Evolutionary conservation across 441 rosid species (phyloP).

Genomic region (Croton setiger): DNA sequence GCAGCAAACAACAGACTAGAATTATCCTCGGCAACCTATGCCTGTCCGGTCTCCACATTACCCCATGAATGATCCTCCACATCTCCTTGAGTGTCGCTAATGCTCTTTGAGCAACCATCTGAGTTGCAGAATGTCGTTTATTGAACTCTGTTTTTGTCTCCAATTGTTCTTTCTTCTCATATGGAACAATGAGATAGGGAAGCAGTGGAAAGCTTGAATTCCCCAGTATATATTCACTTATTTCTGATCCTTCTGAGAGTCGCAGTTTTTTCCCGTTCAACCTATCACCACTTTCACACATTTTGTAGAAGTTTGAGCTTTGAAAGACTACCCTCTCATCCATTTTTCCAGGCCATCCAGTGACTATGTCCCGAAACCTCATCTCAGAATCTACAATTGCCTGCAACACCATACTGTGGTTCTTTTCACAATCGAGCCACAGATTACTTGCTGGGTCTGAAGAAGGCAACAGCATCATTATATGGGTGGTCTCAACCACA

Average conservation of each 20-base stretch:
- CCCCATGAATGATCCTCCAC: constrained; percentile 62
- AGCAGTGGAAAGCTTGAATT: constrained; percentile 57
- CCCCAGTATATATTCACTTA: constrained; percentile 61
- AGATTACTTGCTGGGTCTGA: constrained; percentile 43
- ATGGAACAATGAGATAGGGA: constrained; percentile 58
- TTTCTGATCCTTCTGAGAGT: constrained; percentile 42
- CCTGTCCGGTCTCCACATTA: constrained; percentile 75
- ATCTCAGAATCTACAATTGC: constrained; percentile 55
- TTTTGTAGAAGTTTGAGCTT: constrained; percentile 43
- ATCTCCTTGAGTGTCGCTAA: constrained; percentile 51
- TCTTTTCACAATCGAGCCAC: constrained; percentile 58
- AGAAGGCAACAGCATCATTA: constrained; percentile 50
- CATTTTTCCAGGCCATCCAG: constrained; percentile 74
- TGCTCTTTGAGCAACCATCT: constrained; percentile 50
- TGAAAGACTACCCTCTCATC: constrained; percentile 43
- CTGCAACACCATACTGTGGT: constrained; percentile 67
- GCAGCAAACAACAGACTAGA: constrained; percentile 71
- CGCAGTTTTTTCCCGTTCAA: constrained; percentile 39
- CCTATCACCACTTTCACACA: constrained; percentile 49
- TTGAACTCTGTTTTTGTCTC: constrained; percentile 46
- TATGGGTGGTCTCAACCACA: constrained; percentile 53
- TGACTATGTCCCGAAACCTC: constrained; percentile 65
- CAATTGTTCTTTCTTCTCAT: constrained; percentile 40
- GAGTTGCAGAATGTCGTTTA: constrained; percentile 35
- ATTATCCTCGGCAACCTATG: constrained; percentile 61